Evolutionary conservation across 2,329 filamentous ascomycete species (phyloP), one percentile per base, ranked within the genome.

Genomic region (Penicillium sp.): DNA sequence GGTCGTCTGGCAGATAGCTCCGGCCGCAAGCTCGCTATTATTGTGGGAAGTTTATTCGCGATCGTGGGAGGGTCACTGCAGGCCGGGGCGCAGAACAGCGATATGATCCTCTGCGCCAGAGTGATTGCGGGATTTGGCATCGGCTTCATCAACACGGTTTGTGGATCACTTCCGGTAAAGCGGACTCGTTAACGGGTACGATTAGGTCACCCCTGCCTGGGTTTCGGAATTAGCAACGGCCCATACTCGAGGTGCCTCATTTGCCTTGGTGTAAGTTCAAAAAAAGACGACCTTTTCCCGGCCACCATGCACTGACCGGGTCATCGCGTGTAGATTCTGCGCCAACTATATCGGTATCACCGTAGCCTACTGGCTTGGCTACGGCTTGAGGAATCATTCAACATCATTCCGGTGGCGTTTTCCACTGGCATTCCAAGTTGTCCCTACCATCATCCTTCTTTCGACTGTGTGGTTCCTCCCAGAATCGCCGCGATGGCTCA

Each of bases 391-490:
- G 6, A 42, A 42, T 15, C 10, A 42, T 42, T 28, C 39, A 42
- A 42, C 20, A 13, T 42, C 39, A 9, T 42, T 42, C 24, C 20
- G 24, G 24, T 42, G 39, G 39, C 20, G 39, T 13, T 42, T 42
- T 24, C 39, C 39, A 27, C 24, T 42, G 15, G 39, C 39, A 1
- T 42, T 28, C 24, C 20, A 25, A 27, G 24, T 27, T 9, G 13
- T 27, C 12, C 39, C 39, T 27, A 24, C 28, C 38, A 28, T 47
- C 28, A 12, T 42, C 20, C 28, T 47, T 9, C 25, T 41, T 12
- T 9, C 24, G 13, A 42, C 37, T n/a, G 38, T 47, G 20, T 52
- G 47, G 31, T 42, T 65, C 6, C 49, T 66, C 15, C 56, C 64
- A 8, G 33, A 61, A 57, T 47, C 56, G 50, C 25, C 25, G 25